Conservation (phyloP, 208 protist genomes). For the Acanthamoeba royreba region DNA sequence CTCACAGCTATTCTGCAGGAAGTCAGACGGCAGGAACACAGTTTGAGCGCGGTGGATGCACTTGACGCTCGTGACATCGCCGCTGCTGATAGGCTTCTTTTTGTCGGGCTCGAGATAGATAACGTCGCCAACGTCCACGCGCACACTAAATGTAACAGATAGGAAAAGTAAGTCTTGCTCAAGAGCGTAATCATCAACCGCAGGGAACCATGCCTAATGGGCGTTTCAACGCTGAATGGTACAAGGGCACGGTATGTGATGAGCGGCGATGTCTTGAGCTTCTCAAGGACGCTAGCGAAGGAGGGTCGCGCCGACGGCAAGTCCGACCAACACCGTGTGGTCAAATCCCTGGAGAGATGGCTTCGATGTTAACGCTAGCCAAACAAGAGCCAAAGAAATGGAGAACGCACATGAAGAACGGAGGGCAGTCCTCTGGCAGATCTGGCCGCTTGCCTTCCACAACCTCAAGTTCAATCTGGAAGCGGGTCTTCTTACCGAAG, state of each 20-base stretch:
- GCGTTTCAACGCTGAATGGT: not conserved
- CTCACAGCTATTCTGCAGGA: not conserved
- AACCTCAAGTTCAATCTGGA: conserved; percentile 37
- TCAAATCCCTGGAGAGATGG: not conserved
- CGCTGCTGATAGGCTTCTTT: not conserved
- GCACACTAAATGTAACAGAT: not conserved
- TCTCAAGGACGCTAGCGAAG: not conserved
- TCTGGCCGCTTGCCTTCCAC: conserved; percentile 32
- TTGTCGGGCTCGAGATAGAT: not conserved
- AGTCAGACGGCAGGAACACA: not conserved
- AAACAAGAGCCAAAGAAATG: not conserved
- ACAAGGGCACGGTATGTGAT: not conserved
- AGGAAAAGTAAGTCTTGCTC: not conserved
- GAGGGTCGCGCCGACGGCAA: not conserved
- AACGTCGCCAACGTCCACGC: not conserved
- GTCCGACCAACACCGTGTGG: not conserved
- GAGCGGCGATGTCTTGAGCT: not conserved
- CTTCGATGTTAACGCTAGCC: not conserved
- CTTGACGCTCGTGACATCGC: not conserved
- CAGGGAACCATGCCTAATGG: not conserved
- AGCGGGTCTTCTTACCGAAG: conserved; percentile 37
- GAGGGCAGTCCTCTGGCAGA: not conserved
- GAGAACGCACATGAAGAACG: not conserved
- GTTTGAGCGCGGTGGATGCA: not conserved
- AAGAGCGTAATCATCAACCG: not conserved